These are phyloP conservation scores for Rhododendron molle DNA, from an alignment of 148 eudicot genomes.

Conservation along the genomic window DNA sequence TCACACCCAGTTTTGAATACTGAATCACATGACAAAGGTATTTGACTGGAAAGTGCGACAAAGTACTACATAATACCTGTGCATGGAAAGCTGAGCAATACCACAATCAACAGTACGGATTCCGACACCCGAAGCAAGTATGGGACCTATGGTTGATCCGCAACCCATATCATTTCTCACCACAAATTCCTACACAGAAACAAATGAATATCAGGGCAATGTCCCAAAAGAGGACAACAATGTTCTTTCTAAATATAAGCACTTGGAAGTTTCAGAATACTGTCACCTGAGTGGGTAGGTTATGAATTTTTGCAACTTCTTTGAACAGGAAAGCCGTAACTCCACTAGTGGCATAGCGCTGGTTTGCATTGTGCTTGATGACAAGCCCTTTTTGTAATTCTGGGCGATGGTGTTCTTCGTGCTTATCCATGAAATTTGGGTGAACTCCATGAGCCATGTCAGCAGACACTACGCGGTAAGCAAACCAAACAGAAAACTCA, in stretches of 20 bases:
- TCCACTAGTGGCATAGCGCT: slow-evolving; percentile 96
- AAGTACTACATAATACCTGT: slow-evolving; percentile 51
- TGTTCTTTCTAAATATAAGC: not conserved
- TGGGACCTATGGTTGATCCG: slow-evolving; percentile 98
- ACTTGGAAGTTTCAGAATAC: slow-evolving; percentile 25
- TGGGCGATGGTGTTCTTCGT: slow-evolving; percentile 93
- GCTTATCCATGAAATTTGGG: slow-evolving; percentile 86
- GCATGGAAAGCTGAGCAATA: slow-evolving; percentile 47
- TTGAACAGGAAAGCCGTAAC: slow-evolving; percentile 86
- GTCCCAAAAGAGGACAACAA: not conserved
- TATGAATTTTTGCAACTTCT: slow-evolving; percentile 79
- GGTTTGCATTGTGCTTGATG: slow-evolving; percentile 95
- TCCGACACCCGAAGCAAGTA: slow-evolving; percentile 92
- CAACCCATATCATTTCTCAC: slow-evolving; percentile 99
- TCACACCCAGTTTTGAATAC: not conserved
- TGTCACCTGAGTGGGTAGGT: slow-evolving; percentile 91
- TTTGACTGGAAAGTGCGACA: not conserved
- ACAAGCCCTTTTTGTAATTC: slow-evolving; percentile 90
- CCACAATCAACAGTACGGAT: slow-evolving; percentile 89
- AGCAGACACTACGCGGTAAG: slow-evolving; percentile 63
- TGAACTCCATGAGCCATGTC: slow-evolving; percentile 99
- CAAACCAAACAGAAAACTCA: slow-evolving; percentile 2
- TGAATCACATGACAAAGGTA: not conserved
- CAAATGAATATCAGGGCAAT: not conserved
- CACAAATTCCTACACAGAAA: slow-evolving; percentile 70